Evolutionary conservation across 2,329 filamentous ascomycete species (phyloP).

Genomic region (Bipolaris bicolor): DNA sequence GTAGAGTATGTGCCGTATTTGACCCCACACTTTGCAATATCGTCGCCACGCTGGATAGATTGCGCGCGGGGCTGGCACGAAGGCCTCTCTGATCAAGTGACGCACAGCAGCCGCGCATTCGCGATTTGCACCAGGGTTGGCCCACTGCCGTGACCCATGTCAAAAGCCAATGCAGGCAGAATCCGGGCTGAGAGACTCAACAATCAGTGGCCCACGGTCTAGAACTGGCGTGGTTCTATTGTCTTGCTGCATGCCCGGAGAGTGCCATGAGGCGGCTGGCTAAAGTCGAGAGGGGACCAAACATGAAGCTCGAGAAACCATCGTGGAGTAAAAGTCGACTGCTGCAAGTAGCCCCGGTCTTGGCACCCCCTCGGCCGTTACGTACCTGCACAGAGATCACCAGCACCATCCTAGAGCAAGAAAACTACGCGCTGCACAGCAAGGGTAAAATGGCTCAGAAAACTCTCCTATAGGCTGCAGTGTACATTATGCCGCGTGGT

Average conservation of each 20-base stretch:
- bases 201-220: constrained; percentile 3
- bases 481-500: constrained; percentile 10
- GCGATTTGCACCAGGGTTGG: constrained; percentile 12
- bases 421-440: background rate
- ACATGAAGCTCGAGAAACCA: background rate
- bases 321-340: background rate
- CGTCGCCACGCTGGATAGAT: constrained; percentile 28
- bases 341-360: background rate
- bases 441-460: background rate
- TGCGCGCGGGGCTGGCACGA: constrained; percentile 15
- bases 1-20: background rate
- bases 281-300: background rate
- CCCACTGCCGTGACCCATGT: constrained; percentile 20
- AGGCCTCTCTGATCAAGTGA: constrained; percentile 25
- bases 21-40: constrained; percentile 29
- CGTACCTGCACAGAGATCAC: too few relatives aligned
- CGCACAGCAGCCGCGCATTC: constrained; percentile 3
- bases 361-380: background rate
- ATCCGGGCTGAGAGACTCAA: constrained; percentile 5
- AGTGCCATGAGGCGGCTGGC: background rate
- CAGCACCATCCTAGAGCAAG: background rate
- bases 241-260: background rate
- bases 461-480: constrained; percentile 8
- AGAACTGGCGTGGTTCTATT: background rate
- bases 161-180: constrained; percentile 23